phyloP scores from a whole-genome alignment of 768 basidiomycete genomes.

The Mycena rosella region DNA sequence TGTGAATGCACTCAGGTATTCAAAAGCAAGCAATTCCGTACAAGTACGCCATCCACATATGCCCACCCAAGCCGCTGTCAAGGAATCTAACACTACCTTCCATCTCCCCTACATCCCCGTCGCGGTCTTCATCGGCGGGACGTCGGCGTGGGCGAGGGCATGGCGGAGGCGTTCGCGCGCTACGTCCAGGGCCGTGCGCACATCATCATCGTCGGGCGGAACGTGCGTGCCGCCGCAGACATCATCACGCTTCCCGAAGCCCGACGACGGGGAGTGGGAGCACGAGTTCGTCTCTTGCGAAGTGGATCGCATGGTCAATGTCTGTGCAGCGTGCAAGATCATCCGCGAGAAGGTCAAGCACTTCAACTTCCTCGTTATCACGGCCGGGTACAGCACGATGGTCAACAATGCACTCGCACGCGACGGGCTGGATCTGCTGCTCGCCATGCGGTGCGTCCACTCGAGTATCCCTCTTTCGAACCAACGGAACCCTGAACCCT shows the following conservation, averaged over 20 bases:
- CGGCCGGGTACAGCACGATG: constrained; percentile 45
- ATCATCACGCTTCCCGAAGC: constrained; percentile 48
- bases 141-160: constrained; percentile 45
- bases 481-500: too few species aligned
- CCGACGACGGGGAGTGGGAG: constrained; percentile 13
- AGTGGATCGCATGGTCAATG: too few species aligned
- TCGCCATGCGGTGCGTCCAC: constrained; percentile 8
- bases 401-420: constrained; percentile 45
- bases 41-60: too few species aligned
- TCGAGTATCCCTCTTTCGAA: too few species aligned
- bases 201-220: constrained; percentile 53
- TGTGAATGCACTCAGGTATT: too few species aligned
- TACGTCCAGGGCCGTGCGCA: constrained; percentile 52
- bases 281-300: too few species aligned
- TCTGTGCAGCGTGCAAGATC: not conserved
- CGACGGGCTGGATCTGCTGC: constrained; percentile 50
- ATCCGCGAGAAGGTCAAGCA: constrained; percentile 42
- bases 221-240: constrained; percentile 47
- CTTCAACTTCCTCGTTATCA: constrained; percentile 49
- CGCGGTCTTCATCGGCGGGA: constrained; percentile 36
- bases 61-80: too few species aligned
- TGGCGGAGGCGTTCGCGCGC: constrained; percentile 49
- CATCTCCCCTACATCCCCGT: constrained; percentile 25
- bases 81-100: constrained; percentile 39
- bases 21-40: too few species aligned